Conservation (phyloP, 371 early-diverging fungal genomes). For the Mucor saturninus region DNA sequence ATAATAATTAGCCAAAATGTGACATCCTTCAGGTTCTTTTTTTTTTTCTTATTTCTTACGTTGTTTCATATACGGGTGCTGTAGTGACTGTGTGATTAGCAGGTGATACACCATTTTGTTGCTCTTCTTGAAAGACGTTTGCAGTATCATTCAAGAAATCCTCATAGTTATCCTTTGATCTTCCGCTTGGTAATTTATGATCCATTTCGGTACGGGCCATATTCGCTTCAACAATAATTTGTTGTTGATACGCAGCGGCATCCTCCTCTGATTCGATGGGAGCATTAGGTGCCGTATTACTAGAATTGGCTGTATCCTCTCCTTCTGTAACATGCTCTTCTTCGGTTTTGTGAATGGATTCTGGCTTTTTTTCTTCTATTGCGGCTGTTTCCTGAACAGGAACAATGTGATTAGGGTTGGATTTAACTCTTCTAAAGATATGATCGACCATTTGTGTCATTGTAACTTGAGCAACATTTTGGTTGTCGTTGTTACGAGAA, state of each 20-base stretch:
- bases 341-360: not conserved
- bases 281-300: not conserved
- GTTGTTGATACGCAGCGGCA: constrained; percentile 40
- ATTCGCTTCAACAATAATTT: constrained; percentile 56
- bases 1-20: not conserved
- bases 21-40: not conserved
- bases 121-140: constrained; percentile 48
- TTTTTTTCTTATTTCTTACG: constrained; percentile 6
- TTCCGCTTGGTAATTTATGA: constrained; percentile 40
- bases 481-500: constrained; percentile 75
- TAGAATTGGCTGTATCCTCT: not conserved
- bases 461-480: constrained; percentile 86
- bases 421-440: constrained; percentile 71
- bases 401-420: constrained; percentile 26
- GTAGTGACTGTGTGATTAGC: not conserved
- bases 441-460: constrained; percentile 90
- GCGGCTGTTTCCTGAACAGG: not conserved
- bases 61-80: constrained; percentile 11
- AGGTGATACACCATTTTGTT: not conserved
- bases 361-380: constrained; percentile 2
- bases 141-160: constrained; percentile 55
- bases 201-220: constrained; percentile 56
- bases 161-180: constrained; percentile 45
- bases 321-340: not conserved
- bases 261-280: constrained; percentile 15